Conservation (phyloP, 495 filamentous ascomycete species). For the Copromyces sp. region DNA sequence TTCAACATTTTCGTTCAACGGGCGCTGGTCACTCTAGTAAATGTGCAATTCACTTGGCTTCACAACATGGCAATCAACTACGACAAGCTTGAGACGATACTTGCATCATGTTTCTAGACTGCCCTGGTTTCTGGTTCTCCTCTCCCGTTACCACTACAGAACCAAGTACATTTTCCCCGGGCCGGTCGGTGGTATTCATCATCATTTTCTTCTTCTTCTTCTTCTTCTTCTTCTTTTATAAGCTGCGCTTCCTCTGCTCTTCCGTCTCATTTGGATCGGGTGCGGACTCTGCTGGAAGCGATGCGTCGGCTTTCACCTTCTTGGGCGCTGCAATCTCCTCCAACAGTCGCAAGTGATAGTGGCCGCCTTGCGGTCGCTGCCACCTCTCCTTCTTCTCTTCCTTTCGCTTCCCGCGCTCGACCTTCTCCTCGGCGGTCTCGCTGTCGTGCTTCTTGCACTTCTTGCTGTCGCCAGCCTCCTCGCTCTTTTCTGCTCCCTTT, state of each 20-base stretch:
- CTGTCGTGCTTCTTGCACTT: not conserved
- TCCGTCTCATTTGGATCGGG: conserved; percentile 55
- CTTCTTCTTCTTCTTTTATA: conserved; percentile 52
- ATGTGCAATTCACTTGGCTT: not conserved
- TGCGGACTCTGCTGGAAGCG: conserved; percentile 39
- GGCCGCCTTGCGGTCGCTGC: too few species aligned
- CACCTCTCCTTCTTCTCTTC: not conserved
- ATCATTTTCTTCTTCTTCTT: not conserved
- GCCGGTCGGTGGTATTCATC: not conserved
- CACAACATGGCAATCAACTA: not conserved
- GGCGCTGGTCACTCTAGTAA: not conserved
- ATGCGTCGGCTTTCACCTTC: conserved; percentile 26
- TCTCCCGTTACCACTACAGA: not conserved
- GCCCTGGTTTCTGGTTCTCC: not conserved
- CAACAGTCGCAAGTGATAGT: conserved; percentile 20
- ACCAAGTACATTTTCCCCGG: not conserved
- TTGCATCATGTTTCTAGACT: not conserved
- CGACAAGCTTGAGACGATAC: not conserved
- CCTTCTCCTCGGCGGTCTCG: not conserved
- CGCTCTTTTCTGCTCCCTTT: not conserved
- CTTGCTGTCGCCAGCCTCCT: not conserved
- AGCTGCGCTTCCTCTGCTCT: conserved; percentile 59
- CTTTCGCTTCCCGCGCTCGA: not conserved
- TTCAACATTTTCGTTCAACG: not conserved
- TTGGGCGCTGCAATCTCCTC: conserved; percentile 57